Conservation (phyloP, 305 asterid species). For the Galium porrigens region DNA sequence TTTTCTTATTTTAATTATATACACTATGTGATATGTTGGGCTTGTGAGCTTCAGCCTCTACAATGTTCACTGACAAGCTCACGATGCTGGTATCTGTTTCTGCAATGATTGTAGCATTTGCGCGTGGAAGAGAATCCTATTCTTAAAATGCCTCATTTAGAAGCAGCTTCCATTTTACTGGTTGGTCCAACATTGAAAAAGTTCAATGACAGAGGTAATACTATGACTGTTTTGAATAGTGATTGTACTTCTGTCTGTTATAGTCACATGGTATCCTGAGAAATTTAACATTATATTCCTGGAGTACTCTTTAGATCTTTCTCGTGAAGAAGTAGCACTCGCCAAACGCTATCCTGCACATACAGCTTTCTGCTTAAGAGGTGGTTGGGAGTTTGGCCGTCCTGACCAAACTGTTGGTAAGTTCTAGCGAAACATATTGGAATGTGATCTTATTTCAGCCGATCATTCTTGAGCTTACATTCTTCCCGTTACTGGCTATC, state of each 20-base stretch:
- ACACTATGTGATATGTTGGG: neutral
- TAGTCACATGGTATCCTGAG: conserved; percentile 1
- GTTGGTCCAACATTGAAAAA: conserved; percentile 90
- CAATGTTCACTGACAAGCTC: conserved; percentile 1
- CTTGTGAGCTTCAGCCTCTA: neutral
- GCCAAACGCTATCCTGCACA: conserved; percentile 91
- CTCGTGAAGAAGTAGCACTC: conserved; percentile 63
- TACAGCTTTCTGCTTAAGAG: conserved; percentile 72
- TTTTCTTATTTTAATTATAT: neutral
- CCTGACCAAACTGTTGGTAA: conserved; percentile 81
- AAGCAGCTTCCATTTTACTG: conserved; percentile 92
- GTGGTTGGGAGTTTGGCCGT: conserved; percentile 93
- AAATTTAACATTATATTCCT: neutral
- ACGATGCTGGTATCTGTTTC: conserved; percentile 16
- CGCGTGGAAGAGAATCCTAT: conserved; percentile 98
- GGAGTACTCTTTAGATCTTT: conserved; percentile 49
- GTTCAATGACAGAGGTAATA: conserved; percentile 83
- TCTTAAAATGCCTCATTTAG: conserved; percentile 79
- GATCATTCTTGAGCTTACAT: neutral
- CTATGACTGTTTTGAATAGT: neutral
- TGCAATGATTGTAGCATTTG: conserved; percentile 61
- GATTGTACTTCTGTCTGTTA: neutral
- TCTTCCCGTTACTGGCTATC: conserved; percentile 1
- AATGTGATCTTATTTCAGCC: conserved; percentile 1
- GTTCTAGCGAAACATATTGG: conserved; percentile 10